Conservation (phyloP, 139 green algal genomes). For the Micromonas pusilla region DNA sequence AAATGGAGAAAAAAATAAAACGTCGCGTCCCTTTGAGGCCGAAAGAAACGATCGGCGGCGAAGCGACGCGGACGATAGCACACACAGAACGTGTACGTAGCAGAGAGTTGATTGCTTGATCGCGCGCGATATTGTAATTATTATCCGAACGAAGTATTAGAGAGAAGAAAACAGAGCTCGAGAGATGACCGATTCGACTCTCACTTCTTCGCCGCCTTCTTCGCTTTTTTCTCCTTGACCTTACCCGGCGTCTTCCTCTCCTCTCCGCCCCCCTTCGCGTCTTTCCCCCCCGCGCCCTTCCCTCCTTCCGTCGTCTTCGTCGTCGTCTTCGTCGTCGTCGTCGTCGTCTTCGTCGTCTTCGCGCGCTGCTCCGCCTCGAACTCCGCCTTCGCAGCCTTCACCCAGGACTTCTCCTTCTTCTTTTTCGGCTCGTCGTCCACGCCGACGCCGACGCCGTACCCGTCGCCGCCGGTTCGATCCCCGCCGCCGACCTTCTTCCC, state of each 20-base stretch:
- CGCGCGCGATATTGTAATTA: no score
- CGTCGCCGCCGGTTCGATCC: conserved; percentile 14
- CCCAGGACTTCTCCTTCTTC: conserved; percentile 22
- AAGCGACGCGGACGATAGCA: no score
- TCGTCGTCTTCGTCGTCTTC: conserved; percentile 27
- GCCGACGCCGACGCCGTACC: conserved; percentile 14
- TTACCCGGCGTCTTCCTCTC: conserved; percentile 3
- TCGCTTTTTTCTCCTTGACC: neutral
- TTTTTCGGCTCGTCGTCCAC: conserved; percentile 13
- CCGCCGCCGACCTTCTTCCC: conserved; percentile 15
- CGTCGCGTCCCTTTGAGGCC: no score
- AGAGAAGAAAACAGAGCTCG: no score
- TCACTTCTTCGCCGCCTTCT: neutral
- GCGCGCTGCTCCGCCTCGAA: conserved; percentile 16
- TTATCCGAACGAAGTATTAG: no score
- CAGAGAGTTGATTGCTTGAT: no score
- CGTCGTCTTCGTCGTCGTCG: conserved; percentile 9
- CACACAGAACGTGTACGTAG: no score
- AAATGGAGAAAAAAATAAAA: no score
- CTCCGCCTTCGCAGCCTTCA: neutral
- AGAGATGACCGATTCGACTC: no score
- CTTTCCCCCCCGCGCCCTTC: neutral
- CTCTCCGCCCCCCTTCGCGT: neutral
- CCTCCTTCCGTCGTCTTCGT: neutral
- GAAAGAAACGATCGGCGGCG: no score